Base-by-base conservation (phyloP, 2,329 filamentous ascomycete genomes). In the Aspergillus neotritici region DNA sequence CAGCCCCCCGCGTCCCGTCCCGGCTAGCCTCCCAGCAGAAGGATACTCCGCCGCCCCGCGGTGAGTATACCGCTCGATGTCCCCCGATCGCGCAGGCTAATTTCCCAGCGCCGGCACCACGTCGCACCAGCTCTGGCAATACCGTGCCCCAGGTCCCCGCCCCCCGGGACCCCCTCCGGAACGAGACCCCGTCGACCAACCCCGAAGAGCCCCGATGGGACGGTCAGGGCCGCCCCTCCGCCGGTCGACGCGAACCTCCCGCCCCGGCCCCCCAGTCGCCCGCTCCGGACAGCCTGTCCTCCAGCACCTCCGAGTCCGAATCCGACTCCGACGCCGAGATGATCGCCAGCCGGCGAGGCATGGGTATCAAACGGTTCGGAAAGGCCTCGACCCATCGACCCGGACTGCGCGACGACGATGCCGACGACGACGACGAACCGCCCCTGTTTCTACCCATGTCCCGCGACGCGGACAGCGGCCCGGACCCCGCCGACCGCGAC, bases 371-470 rank as follows among this genome's bases (percentile, higher is more conserved):
- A 45, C 63, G 64, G 7, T 68, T 68, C 42, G 66, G 66, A 7
- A 64, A 64, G 46, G 66, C 64, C 35, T 70, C 67, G 4, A 62
- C 52, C 3, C 64, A 67, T 42, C 60, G 57, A 16, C 52, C 57
- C 1, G 51, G 62, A 31, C 41, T 63, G 10, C 47, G 57, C 15
- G 63, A 67, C 17, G 62, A 67, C 4, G 67, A 67, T 17, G 62
- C 67, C 4, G 67, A 68, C 14, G 62, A 71, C 12, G 68, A 71
- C 16, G 70, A 70, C 10, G 70, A 73, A 30, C 61, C 69, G 0
- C 70, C 70, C 0, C 68, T 71, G 2, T 74, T 75, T 43, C 58
- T 74, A 1, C 70, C 71, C 1, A 54, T 73, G 14, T 52, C 57
- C 4, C 55, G 58, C 2, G 56, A 58, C 3, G 37, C 43, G 2